Base-by-base conservation (phyloP, 148 eudicot species). In the Drosera capensis region DNA sequence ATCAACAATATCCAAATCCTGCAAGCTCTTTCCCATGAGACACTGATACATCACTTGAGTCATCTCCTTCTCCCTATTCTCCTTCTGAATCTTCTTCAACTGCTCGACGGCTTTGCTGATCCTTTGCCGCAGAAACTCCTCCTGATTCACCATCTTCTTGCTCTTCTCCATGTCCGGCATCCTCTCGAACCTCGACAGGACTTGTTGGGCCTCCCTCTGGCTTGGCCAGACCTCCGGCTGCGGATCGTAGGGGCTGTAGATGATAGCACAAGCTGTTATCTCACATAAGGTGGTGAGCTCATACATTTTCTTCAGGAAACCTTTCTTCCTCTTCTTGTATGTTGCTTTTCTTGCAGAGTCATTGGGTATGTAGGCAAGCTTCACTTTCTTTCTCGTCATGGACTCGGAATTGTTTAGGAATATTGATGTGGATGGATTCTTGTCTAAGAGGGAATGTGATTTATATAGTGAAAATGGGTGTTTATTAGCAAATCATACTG, bases 301-400 rank as follows among this genome's bases (percentile, higher is more conserved):
- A 0, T 62, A 55, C 41, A 68, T 69, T 69, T 86, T 86, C 71
- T 81, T 81, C 49, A 72, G 50, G 25, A 86, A 30, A 1, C 92
- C 92, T 51, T 70, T 72, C 74, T 72, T 78, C 48, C 95, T 68
- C 62, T 78, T 81, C 75, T 77, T 81, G 77, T 43, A 86, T 5
- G 86, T 74, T 23, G 77, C 74, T 49, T 81, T 86, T 20, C 95
- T 60, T 20, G 78, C 60, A 0, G 88, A 57, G 31, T 76, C 81
- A 36, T 76, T 73, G 1, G 56, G 22, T 52, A 83, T 83, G 67
- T 53, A 74, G 14, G 68, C 77, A 0, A 83, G 74, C 59, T 68
- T 73, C 54, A 79, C 72, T 60, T 73, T 79, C 61, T 67, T 76
- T 39, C 94, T 71, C 4, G 84, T 68, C 94, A 82, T 81, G 35